A percentile compares a stretch with the other conserved stretches of the same genome.
Conservation (phyloP, 148 eudicot genomes). For the Suaeda aralocaspica region DNA sequence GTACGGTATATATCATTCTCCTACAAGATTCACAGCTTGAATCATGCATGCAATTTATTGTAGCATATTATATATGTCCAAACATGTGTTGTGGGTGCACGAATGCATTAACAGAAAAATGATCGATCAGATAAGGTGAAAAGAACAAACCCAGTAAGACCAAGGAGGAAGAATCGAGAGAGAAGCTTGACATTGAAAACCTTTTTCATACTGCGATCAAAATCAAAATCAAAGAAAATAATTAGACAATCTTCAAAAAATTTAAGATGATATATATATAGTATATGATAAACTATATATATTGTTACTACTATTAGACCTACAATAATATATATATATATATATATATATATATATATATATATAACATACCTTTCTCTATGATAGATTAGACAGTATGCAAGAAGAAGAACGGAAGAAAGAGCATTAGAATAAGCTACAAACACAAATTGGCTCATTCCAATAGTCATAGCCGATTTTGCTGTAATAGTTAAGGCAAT, state of each 20-base stretch:
- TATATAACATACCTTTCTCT: constrained; percentile 35
- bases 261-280: no score
- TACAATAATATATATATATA: no score
- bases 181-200: constrained; percentile 39
- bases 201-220: constrained; percentile 30
- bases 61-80: no score
- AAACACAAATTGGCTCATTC: constrained; percentile 76
- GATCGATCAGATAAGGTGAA: not conserved
- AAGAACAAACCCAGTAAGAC: constrained; percentile 59
- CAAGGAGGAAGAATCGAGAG: constrained; percentile 53
- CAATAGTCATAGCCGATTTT: constrained; percentile 46
- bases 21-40: no score
- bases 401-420: constrained; percentile 50
- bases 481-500: constrained; percentile 67
- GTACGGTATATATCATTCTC: no score
- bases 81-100: not conserved
- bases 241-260: no score
- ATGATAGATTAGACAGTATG: constrained; percentile 39
- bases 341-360: no score
- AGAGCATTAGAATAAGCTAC: constrained; percentile 75
- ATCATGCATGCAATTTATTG: no score
- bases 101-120: not conserved
- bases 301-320: no score
- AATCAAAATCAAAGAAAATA: not conserved
- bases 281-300: no score